These are phyloP conservation scores for Syzygium syzygioides DNA, from an alignment of 441 rosid genomes.

Conservation along the genomic window DNA sequence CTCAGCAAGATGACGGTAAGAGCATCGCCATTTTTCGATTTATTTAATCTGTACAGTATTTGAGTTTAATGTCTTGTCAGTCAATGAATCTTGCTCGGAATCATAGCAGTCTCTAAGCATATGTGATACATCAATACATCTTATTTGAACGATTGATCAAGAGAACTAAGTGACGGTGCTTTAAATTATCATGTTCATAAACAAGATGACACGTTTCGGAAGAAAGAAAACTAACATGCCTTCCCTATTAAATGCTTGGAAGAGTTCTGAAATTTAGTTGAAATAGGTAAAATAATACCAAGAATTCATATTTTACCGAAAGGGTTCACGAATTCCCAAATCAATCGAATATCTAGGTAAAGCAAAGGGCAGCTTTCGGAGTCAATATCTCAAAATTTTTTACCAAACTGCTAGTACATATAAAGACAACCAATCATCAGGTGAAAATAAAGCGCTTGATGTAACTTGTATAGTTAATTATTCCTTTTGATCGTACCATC, in stretches of 20 bases:
- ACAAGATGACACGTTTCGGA: not conserved
- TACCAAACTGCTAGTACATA: not conserved
- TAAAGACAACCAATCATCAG: not conserved
- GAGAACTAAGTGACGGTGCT: not conserved
- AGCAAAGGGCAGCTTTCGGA: not conserved
- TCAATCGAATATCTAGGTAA: not conserved
- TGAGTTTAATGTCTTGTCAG: not conserved
- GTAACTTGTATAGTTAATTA: not conserved
- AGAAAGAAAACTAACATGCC: not conserved
- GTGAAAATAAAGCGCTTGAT: not conserved
- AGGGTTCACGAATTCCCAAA: not conserved
- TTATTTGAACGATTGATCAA: not conserved
- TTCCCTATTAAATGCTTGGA: not conserved
- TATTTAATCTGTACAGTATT: not conserved
- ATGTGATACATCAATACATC: not conserved
- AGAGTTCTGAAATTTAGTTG: not conserved
- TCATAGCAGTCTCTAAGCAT: rapidly evolving
- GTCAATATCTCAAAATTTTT: not conserved
- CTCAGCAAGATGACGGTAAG: not conserved
- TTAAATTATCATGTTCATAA: not conserved
- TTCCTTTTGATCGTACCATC: not conserved
- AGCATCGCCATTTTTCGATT: not conserved
- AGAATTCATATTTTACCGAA: not conserved
- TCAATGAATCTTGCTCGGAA: not conserved
- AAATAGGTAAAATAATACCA: not conserved